phyloP scores from a whole-genome alignment of 495 filamentous ascomycete genomes.

The Penicillium canariense region DNA sequence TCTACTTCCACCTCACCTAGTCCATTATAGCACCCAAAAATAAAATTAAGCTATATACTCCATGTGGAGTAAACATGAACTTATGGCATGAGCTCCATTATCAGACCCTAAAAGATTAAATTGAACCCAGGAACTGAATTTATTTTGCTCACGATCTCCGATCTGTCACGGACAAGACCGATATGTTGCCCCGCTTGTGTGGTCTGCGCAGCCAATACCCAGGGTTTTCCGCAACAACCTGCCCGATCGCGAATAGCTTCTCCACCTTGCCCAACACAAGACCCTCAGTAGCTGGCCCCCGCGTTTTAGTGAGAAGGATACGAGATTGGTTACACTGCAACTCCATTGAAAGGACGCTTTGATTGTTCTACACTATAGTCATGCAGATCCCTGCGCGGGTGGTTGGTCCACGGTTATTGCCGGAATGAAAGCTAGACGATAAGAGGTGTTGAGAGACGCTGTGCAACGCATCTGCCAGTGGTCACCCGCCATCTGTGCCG shows the following conservation, averaged over 20 bases:
- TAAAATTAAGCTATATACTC: constrained; percentile 5
- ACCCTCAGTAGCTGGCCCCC: constrained; percentile 11
- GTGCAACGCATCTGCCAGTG: constrained; percentile 1
- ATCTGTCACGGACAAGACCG: not conserved
- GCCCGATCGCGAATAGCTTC: constrained; percentile 21
- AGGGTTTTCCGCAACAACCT: constrained; percentile 23
- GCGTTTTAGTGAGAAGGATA: constrained; percentile 7
- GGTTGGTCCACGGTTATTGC: not conserved
- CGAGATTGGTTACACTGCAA: not conserved
- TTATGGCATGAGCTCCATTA: not conserved
- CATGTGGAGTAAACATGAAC: not conserved
- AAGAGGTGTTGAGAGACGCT: not conserved
- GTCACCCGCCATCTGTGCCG: constrained; percentile 7
- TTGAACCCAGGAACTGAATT: not conserved
- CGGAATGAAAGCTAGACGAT: not conserved
- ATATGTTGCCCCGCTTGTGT: constrained; percentile 3
- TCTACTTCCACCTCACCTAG: not conserved
- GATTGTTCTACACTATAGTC: not conserved
- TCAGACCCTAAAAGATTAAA: not conserved
- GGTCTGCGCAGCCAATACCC: constrained; percentile 7
- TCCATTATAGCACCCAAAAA: not conserved
- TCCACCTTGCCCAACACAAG: constrained; percentile 10
- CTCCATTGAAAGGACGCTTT: not conserved
- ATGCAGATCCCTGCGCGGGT: not conserved
- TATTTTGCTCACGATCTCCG: not conserved